Base-by-base conservation (phyloP, 2,329 filamentous ascomycete species). In the Fusarium humuli region DNA sequence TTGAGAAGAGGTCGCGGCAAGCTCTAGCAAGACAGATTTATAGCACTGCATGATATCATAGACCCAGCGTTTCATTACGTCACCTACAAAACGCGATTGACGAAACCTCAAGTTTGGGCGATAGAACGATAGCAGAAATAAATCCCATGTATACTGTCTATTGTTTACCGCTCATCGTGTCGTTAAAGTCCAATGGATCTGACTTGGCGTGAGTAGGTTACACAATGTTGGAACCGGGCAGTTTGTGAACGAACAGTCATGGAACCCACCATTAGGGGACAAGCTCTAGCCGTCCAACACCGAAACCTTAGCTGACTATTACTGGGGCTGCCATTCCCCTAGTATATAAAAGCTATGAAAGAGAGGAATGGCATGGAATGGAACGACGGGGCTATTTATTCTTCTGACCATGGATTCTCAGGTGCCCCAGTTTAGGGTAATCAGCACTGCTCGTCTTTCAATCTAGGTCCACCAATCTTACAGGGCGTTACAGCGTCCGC, bases 31-130 rank as follows among this genome's bases (percentile, higher is more conserved):
- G 10, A 23, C 37, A 10, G 6, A 7, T 57, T 27, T 57, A 20
- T 13, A 22, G 20, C 1, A 5, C 25, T 4, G 14, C 52, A 65
- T 65, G 52, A 65, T 64, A 64, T 65, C 62, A 65, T 47, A 25
- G 30, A 64, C 5, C 14, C 13, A 12, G 5, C 5, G 25, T 13
- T n/a, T 20, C 32, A 56, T 65, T 65, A 65, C 61, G 61, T 65
- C 59, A 65, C 41, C 44, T 20, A 9, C 10, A 23, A 4, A 44
- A 5, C 12, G 14, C 41, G 6, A 11, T 23, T 23, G 20, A 25
- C 41, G 14, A 44, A 44, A 22, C 18, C 22, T 11, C 34, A 37
- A 10, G 6, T 6, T 12, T 4, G 34, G 10, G 10, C 34, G 34
- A 37, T n/a, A n/a, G 10, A 37, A 1, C 5, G 7, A n/a, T 7